Base-by-base conservation (phyloP, 805 yeast species). In the Vanderwaltozyma yarrowii region DNA sequence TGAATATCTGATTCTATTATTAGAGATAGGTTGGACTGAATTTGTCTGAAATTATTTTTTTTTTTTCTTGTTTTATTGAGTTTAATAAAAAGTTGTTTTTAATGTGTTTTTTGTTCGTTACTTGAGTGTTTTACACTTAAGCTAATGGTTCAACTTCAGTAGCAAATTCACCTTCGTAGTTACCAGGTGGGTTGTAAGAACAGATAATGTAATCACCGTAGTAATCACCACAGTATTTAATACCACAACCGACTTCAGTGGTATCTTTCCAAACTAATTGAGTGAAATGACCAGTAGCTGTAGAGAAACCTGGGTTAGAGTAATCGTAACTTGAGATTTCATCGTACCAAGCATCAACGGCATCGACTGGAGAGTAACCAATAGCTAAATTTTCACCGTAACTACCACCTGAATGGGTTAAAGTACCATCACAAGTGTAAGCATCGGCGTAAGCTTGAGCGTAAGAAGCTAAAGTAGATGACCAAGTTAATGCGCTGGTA, bases 311-410 rank as follows among this genome's bases (percentile, higher is more conserved):
- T 55, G 56, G 37, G 56, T 56, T 21, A 78, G 74, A 36, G 62
- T 59, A 80, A 58, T 73, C 62, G 61, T 80, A 82, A 37, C 56
- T 42, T 10, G 50, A 40, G 46, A 78, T 80, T 64, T 82, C 89
- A 42, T 65, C 59, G 61, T 81, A 81, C 92, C 92, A 82, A 30
- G 80, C 76, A 43, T 78, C 79, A 29, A 80, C 81, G 16, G 71
- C 72, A 32, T 54, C 54, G 15, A 43, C 35, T 16, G 58, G 50
- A 18, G 51, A 42, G 47, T 70, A 70, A 43, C 86, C 89, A 30
- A 76, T 71, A 14, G 87, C 88, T 46, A 82, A 67, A 63, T 82
- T 82, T 57, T 82, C 89, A 63, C 92, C 92, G 56, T 78, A 78
- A 32, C 40, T 35, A 14, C 47, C 47, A 27, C 69, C 66, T 16